Percentiles rank a stretch among this genome's conserved stretches.
These are phyloP conservation scores for Alliaria petiolata DNA, from an alignment of 345 rosid species.

Conservation along the genomic window DNA sequence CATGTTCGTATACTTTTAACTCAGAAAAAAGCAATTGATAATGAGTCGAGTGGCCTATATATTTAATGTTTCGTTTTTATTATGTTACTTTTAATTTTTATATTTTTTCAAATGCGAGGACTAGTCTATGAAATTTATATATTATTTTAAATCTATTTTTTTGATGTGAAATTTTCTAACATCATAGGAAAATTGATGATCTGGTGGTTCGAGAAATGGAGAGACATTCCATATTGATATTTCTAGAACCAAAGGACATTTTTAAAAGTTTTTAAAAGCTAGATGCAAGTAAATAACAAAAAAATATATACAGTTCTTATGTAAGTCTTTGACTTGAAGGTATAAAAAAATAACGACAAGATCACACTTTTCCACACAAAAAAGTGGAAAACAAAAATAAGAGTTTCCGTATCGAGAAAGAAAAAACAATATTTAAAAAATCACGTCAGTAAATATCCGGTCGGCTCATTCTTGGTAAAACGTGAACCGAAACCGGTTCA, in stretches of 20 bases:
- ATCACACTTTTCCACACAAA: slow-evolving; percentile 11
- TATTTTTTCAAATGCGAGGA: background rate
- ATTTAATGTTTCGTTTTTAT: too few species aligned
- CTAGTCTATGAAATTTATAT: background rate
- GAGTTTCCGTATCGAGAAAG: background rate
- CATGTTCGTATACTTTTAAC: background rate
- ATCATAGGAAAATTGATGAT: background rate
- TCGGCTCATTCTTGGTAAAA: slow-evolving; percentile 47
- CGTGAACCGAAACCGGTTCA: slow-evolving; percentile 45
- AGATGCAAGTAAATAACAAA: background rate
- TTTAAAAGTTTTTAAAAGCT: background rate
- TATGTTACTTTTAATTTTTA: too few species aligned
- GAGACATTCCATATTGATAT: background rate
- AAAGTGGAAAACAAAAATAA: background rate
- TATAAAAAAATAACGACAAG: slow-evolving; percentile 21
- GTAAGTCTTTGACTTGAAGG: background rate
- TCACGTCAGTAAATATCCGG: slow-evolving; percentile 19
- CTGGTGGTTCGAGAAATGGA: background rate
- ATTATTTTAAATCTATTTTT: too few species aligned
- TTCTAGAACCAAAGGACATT: background rate
- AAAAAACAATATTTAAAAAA: background rate
- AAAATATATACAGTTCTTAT: background rate
- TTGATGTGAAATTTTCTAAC: too few species aligned
- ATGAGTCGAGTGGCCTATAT: background rate
- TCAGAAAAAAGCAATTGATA: background rate